Base-by-base conservation (phyloP, 169 alveolate species). In the Toxoplasma gondii region DNA sequence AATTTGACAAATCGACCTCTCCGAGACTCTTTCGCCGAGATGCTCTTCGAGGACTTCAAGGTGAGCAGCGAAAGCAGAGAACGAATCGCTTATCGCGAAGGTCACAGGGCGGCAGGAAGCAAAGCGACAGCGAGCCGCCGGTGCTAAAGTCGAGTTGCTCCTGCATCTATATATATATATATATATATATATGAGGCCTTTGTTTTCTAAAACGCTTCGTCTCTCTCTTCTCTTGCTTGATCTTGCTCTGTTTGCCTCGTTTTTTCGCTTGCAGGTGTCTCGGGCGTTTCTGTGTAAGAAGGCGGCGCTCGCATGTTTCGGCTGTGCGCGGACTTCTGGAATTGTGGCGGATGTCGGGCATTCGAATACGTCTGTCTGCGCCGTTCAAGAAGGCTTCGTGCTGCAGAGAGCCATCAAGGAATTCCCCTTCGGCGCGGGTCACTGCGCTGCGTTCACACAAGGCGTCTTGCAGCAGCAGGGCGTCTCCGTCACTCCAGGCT, bases 331-430 rank as follows among this genome's bases (percentile, higher is more conserved):
- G 83, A 96, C 99, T 2, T 97, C 99, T 0, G 98, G 98, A 31
- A 69, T 98, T 39, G 97, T 98, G 29, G 96, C 97, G 78, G 99
- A 98, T 92, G 95, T 98, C 27, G 99, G 99, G 29, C 98, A 97
- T 67, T 95, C 96, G 81, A 74, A 92, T 39, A 97, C 99, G 31
- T 96, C 96, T 93, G 98, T 98, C n/a, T 97, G 97, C 24, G 98
- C 99, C 24, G 98, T 98, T 4, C 97, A 96, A 93, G 99, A 98
- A 92, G 99, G 99, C 44, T 98, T 96, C 96, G 98, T 98, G 36
- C 95, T 98, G 24, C 97, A 94, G 94, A 98, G 97, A 80, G 90
- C 98, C 74, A 91, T 97, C 39, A 93, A 97, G 67, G 98, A 97
- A 92, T 95, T 96, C 86, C 97, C 97, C 69, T 95, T 98, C 53